Evolutionary conservation across 257 asterid species (phyloP).

Genomic region (Solanum virginianum): DNA sequence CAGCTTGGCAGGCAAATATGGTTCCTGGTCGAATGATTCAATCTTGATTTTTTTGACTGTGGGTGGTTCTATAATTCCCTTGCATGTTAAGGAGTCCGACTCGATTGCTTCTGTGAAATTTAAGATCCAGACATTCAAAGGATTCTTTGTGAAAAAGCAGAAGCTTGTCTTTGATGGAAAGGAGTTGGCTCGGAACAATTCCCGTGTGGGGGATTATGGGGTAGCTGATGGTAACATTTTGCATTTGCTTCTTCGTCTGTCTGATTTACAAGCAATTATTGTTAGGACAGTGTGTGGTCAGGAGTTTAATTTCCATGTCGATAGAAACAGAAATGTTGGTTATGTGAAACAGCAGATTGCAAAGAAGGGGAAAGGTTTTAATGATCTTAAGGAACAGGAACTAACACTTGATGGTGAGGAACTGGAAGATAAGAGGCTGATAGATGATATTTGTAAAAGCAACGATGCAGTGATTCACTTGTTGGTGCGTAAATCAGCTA

Average conservation of each 20-base stretch:
- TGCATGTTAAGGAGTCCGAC: slow-evolving; percentile 60
- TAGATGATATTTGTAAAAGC: slow-evolving; percentile 49
- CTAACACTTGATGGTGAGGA: slow-evolving; percentile 52
- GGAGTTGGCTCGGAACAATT: slow-evolving; percentile 57
- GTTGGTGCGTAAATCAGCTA: slow-evolving; percentile 50
- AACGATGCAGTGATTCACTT: slow-evolving; percentile 59
- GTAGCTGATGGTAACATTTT: slow-evolving; percentile 51
- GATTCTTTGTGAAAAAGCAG: slow-evolving; percentile 59
- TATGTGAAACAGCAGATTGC: slow-evolving; percentile 66
- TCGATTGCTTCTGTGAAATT: slow-evolving; percentile 75
- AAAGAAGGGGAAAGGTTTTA: slow-evolving; percentile 26
- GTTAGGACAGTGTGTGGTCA: slow-evolving; percentile 62
- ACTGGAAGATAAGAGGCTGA: slow-evolving; percentile 66
- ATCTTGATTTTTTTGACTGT: slow-evolving; percentile 53
- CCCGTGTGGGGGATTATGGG: slow-evolving; percentile 52
- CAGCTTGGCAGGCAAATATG: slow-evolving; percentile 19
- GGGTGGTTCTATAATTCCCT: slow-evolving; percentile 53
- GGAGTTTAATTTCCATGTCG: slow-evolving; percentile 54
- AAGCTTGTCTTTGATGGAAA: slow-evolving; percentile 67
- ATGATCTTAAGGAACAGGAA: slow-evolving; percentile 43
- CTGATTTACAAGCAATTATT: slow-evolving; percentile 67
- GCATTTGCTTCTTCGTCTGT: slow-evolving; percentile 51
- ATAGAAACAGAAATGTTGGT: slow-evolving; percentile 47
- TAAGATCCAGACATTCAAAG: slow-evolving; percentile 42
- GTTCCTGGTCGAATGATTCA: slow-evolving; percentile 34